phyloP scores from a whole-genome alignment of 768 basidiomycete species.

The Crucibulum laeve region DNA sequence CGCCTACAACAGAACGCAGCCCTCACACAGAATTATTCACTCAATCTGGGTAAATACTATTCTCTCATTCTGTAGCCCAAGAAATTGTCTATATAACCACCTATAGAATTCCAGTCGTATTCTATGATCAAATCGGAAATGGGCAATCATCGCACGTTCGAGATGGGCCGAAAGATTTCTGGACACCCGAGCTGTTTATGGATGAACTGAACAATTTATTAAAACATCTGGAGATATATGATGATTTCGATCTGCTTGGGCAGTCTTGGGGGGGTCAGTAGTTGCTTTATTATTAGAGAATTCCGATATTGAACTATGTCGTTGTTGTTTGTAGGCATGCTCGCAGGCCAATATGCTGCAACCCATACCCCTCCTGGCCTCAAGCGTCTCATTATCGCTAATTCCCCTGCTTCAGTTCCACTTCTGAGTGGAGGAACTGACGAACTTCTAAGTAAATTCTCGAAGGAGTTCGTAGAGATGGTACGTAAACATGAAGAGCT shows the following conservation, averaged over 20 bases:
- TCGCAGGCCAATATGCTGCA: slow-evolving; percentile 10
- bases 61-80: neutral
- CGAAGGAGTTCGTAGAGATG: slow-evolving; percentile 18
- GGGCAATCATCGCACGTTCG: neutral
- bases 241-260: slow-evolving; percentile 1
- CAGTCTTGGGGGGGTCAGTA: neutral
- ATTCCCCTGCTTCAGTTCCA: slow-evolving; percentile 17
- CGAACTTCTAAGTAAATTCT: slow-evolving; percentile 18
- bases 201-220: slow-evolving; percentile 1
- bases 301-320: neutral
- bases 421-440: slow-evolving; percentile 21
- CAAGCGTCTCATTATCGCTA: slow-evolving; percentile 24
- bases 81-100: neutral
- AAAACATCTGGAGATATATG: neutral
- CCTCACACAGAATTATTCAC: neutral
- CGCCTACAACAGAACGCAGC: neutral
- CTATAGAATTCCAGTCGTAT: neutral
- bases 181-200: slow-evolving; percentile 1
- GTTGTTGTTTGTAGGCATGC: neutral
- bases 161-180: neutral
- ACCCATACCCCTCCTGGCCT: slow-evolving; percentile 14
- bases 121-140: neutral
- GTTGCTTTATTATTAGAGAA: neutral
- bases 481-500: slow-evolving; percentile 24
- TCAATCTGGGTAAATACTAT: neutral